A percentile compares a stretch with the other conserved stretches of the same genome.
phyloP scores from a whole-genome alignment of 1,284 basidiomycete genomes.

The Porodaedalea pini region DNA sequence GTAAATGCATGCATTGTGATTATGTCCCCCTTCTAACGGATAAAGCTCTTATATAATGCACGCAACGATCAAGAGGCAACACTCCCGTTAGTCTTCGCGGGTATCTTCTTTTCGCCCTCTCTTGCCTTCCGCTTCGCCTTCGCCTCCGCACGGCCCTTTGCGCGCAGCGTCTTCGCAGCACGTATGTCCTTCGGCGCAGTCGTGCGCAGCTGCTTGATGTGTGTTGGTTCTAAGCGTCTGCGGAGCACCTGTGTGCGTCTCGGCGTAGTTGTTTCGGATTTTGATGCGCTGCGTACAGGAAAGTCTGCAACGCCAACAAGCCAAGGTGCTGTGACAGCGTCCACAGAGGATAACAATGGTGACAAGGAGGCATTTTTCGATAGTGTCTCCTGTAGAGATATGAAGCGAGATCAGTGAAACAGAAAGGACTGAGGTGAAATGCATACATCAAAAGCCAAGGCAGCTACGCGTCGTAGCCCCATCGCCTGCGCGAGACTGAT shows the following conservation, averaged over 20 bases:
- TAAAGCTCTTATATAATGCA: too few species aligned
- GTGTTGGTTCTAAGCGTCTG: slow-evolving; percentile 57
- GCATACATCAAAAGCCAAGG: slow-evolving; percentile 59
- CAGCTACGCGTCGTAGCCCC: slow-evolving; percentile 68
- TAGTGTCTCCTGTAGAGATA: slow-evolving; percentile 34
- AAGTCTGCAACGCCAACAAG: slow-evolving; percentile 33
- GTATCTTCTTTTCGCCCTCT: slow-evolving; percentile 27
- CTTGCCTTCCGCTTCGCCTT: slow-evolving; percentile 37
- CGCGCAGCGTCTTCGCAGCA: slow-evolving; percentile 60
- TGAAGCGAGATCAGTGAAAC: background rate
- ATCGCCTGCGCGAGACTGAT: slow-evolving; percentile 54
- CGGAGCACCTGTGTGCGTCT: slow-evolving; percentile 3
- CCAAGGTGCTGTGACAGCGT: slow-evolving; percentile 62
- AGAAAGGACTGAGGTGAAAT: slow-evolving; percentile 7
- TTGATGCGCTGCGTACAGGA: slow-evolving; percentile 17
- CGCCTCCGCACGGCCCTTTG: slow-evolving; percentile 51
- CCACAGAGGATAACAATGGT: slow-evolving; percentile 45
- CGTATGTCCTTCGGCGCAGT: slow-evolving; percentile 78
- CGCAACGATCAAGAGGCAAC: too few species aligned
- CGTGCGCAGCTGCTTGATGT: slow-evolving; percentile 84
- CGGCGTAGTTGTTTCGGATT: slow-evolving; percentile 10
- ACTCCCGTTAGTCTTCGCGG: background rate
- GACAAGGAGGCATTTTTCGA: slow-evolving; percentile 38
- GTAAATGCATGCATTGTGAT: background rate
- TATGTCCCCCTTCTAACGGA: too few species aligned